Evolutionary conservation across 2,329 filamentous ascomycete species (phyloP).

Genomic region (Domatiomyces globalis): DNA sequence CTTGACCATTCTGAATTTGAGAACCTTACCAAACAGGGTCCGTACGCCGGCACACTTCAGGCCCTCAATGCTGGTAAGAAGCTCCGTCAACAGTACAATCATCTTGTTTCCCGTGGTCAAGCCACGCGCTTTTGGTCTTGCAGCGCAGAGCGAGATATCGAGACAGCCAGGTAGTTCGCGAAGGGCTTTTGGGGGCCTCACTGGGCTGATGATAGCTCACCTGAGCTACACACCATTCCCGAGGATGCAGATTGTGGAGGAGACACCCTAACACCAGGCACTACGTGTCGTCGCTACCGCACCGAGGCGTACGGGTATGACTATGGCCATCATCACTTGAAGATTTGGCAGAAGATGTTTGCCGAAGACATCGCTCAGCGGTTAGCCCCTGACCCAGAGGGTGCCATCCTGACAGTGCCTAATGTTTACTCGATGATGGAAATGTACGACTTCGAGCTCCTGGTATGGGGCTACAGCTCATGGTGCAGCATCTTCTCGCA

Average conservation of each 20-base stretch:
- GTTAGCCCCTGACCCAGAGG: conserved; percentile 31
- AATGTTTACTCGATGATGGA: conserved; percentile 48
- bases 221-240: conserved; percentile 38
- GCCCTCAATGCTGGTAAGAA: conserved; percentile 41
- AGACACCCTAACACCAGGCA: conserved; percentile 43
- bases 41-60: conserved; percentile 41
- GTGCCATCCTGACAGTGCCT: conserved; percentile 23
- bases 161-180: conserved; percentile 42
- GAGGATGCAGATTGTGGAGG: conserved; percentile 37
- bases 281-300: conserved; percentile 28
- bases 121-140: conserved; percentile 39
- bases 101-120: conserved; percentile 27
- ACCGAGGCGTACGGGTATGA: conserved; percentile 34
- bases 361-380: conserved; percentile 33
- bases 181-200: conserved; percentile 41
- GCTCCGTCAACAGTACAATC: conserved; percentile 39
- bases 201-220: conserved; percentile 24
- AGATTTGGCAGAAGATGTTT: conserved; percentile 35
- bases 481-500: conserved; percentile 45
- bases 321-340: conserved; percentile 36
- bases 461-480: conserved; percentile 37
- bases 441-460: conserved; percentile 46
- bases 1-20: conserved; percentile 33
- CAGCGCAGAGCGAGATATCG: conserved; percentile 39
- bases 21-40: conserved; percentile 41